Conservation (phyloP, 768 basidiomycete species). For the Phanerochaete sordida region DNA sequence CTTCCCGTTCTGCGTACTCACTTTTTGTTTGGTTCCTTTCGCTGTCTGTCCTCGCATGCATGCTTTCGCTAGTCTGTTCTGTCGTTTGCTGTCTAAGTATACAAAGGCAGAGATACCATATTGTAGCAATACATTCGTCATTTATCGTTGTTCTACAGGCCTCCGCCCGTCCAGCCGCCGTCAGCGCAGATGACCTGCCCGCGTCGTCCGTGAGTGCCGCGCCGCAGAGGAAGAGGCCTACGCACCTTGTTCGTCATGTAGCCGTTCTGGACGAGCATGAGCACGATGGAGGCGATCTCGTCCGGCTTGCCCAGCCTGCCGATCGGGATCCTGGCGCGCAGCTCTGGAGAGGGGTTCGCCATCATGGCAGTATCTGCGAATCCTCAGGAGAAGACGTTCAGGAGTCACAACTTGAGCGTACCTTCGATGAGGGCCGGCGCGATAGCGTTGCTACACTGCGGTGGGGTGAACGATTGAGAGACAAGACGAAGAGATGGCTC, state of each 20-base stretch:
- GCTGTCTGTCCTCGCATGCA: neutral
- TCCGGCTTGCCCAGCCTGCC: slow-evolving; percentile 48
- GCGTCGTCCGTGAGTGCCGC: neutral
- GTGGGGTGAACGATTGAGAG: neutral
- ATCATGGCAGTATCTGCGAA: slow-evolving; percentile 47
- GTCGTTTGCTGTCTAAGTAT: neutral
- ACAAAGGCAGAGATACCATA: neutral
- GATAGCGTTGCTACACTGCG: slow-evolving; percentile 38
- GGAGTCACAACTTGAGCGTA: slow-evolving; percentile 14
- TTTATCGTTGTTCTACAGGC: slow-evolving; percentile 26
- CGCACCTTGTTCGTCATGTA: slow-evolving; percentile 58
- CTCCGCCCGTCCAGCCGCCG: slow-evolving; percentile 42
- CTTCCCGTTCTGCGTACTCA: neutral
- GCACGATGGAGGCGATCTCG: slow-evolving; percentile 50
- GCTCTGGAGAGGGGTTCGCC: slow-evolving; percentile 33
- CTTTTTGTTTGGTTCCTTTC: neutral
- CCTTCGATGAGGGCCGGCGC: slow-evolving; percentile 49
- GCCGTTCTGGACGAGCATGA: slow-evolving; percentile 44
- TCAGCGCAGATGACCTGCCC: slow-evolving; percentile 43
- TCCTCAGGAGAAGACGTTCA: neutral
- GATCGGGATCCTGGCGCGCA: slow-evolving; percentile 42
- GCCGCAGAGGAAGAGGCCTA: neutral
- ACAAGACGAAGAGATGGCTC: slow-evolving; percentile 8
- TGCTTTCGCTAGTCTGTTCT: neutral
- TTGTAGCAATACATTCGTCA: slow-evolving; percentile 3